Conservation (phyloP, 306 rosid species). For the Acacia acuminata region DNA sequence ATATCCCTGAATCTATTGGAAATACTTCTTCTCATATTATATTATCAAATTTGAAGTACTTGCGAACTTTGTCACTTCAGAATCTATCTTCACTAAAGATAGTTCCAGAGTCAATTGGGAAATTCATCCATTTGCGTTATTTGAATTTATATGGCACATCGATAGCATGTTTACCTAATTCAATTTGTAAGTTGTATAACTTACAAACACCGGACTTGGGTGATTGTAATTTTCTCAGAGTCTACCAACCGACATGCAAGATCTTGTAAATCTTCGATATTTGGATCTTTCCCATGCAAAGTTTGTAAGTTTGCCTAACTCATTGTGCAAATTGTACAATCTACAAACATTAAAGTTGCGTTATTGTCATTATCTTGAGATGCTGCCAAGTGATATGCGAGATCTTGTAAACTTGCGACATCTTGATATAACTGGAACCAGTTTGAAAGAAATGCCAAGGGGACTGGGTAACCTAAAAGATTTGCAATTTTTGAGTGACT, state of each 20-base stretch:
- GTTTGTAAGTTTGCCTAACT: neutral
- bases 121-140: neutral
- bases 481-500: neutral
- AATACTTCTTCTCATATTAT: no score
- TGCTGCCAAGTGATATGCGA: neutral
- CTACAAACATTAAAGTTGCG: neutral
- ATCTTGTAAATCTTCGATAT: no score
- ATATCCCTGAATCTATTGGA: neutral
- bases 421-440: neutral
- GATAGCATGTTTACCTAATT: no score
- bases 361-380: fast-evolving
- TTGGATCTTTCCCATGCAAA: neutral
- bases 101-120: conserved; percentile 10
- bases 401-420: conserved; percentile 16
- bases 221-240: no score
- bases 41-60: neutral
- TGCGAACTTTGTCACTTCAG: neutral
- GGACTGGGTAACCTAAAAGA: conserved; percentile 1
- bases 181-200: no score
- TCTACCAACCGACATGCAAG: no score
- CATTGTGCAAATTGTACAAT: conserved; percentile 8
- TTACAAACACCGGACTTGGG: no score
- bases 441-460: neutral
- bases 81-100: fast-evolving
- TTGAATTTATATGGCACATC: neutral